Evolutionary conservation across 768 basidiomycete genomes (phyloP).

Genomic region (Heimioporus sp.): DNA sequence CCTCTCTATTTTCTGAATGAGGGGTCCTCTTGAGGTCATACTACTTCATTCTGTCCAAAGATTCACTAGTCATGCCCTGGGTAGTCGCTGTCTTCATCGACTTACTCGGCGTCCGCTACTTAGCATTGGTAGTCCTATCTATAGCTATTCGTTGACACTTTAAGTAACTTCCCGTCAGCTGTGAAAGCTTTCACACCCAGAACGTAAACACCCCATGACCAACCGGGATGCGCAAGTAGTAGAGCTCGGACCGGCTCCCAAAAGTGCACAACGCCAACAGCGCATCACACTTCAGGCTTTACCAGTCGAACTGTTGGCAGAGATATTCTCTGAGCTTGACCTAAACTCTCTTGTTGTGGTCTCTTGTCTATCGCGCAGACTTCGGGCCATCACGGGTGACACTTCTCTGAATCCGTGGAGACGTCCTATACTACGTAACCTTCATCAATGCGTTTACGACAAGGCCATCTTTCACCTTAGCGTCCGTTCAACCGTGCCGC

Average conservation of each 20-base stretch:
- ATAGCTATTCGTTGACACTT: too few relatives aligned
- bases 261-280: background rate
- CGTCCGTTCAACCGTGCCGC: constrained; percentile 61
- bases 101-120: background rate
- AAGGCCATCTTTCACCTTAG: constrained; percentile 55
- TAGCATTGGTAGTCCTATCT: too few relatives aligned
- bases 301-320: constrained; percentile 76
- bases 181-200: too few relatives aligned
- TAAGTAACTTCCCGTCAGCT: too few relatives aligned
- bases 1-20: too few relatives aligned
- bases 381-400: constrained; percentile 60
- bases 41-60: too few relatives aligned
- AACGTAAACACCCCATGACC: background rate
- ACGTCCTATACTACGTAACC: constrained; percentile 59
- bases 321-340: constrained; percentile 68
- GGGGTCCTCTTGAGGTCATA: too few relatives aligned
- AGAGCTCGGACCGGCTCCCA: background rate
- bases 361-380: constrained; percentile 59
- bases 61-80: background rate
- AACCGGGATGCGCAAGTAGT: background rate
- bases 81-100: background rate
- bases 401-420: constrained; percentile 74
- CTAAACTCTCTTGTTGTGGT: constrained; percentile 55
- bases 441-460: constrained; percentile 49
- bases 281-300: constrained; percentile 42